Evolutionary conservation across 108 stramenopile genomes (phyloP), one percentile per base, ranked within the genome.

Genomic region (Chaetoceros tenuissimus): DNA sequence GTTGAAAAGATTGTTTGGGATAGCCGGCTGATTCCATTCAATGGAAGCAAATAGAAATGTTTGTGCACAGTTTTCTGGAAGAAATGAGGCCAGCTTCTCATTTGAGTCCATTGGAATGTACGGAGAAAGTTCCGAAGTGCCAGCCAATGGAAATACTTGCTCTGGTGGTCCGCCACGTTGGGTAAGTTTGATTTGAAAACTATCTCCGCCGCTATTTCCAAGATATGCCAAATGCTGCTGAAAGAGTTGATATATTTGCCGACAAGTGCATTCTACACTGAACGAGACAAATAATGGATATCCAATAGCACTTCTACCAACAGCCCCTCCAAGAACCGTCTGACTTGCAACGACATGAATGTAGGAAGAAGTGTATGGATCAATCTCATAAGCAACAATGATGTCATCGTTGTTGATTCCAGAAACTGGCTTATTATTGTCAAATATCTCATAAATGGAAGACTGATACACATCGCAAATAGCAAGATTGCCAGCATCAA

Each of bases 201-300:
- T 22, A 25, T 72, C 59, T 13, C 57, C 44, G 45, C 45, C 28
- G 48, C 1, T 23, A 60, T 31, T 43, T 31, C 58, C 62, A 30
- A 77, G 60, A 27, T 75, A 68, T 34, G 48, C 47, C 19, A 84
- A 73, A 3, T 52, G 46, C 17, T 53, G 29, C 77, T 81, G 81
- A 7, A 84, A 34, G 45, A 65, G 62, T 1, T 81, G 48, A 59
- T 61, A 80, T 13, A 84, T 56, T 47, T 85, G 65, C 7, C 51
- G 47, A 57, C 87, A 89, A 1, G 62, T 74, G 19, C 52, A 25
- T 1, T 64, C 48, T 24, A 63, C 54, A 16, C 64, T 47, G 46
- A 76, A 77, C 2, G 87, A 83, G 24, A 69, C 64, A 31, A 85
- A 55, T 10, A 89, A 50, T 1, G 87, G 87, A 28, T 79, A 77